These are phyloP conservation scores for Rhododendron williamsianum DNA, from an alignment of 148 eudicot genomes.

Conservation along the genomic window DNA sequence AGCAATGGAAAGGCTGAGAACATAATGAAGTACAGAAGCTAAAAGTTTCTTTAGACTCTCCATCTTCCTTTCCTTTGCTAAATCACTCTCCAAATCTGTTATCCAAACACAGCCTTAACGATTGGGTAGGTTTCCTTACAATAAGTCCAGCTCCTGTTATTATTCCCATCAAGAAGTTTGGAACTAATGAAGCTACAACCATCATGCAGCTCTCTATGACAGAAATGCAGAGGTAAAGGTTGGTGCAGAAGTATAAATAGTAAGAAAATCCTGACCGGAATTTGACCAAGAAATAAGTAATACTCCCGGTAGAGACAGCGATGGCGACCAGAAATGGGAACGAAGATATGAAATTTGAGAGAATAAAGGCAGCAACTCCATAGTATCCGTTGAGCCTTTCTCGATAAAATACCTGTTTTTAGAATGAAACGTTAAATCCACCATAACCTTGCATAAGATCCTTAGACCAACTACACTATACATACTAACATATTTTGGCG, in stretches of 20 bases:
- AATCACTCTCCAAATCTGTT: background rate
- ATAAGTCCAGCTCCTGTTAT: constrained; percentile 69
- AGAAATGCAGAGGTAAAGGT: constrained; percentile 41
- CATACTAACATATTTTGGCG: background rate
- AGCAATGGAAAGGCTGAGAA: background rate
- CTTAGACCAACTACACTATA: background rate
- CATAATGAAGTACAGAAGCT: background rate
- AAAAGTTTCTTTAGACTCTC: background rate
- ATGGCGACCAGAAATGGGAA: constrained; percentile 63
- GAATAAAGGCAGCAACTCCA: constrained; percentile 63
- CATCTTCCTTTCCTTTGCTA: background rate
- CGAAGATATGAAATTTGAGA: constrained; percentile 74
- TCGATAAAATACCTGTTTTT: constrained; percentile 47
- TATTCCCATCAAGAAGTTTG: constrained; percentile 70
- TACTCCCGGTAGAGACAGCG: constrained; percentile 43
- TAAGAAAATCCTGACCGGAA: constrained; percentile 56
- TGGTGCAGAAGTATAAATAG: constrained; percentile 35
- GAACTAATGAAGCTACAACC: constrained; percentile 72
- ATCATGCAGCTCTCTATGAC: constrained; percentile 80
- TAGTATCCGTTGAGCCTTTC: constrained; percentile 85
- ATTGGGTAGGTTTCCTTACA: constrained; percentile 20
- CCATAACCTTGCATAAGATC: background rate
- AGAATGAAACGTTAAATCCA: background rate
- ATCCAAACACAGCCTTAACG: background rate
- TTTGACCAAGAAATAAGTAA: constrained; percentile 76